Percentiles rank a stretch among this genome's conserved stretches.
phyloP scores from a whole-genome alignment of 106 monocot species.

The Posidonia australis region DNA sequence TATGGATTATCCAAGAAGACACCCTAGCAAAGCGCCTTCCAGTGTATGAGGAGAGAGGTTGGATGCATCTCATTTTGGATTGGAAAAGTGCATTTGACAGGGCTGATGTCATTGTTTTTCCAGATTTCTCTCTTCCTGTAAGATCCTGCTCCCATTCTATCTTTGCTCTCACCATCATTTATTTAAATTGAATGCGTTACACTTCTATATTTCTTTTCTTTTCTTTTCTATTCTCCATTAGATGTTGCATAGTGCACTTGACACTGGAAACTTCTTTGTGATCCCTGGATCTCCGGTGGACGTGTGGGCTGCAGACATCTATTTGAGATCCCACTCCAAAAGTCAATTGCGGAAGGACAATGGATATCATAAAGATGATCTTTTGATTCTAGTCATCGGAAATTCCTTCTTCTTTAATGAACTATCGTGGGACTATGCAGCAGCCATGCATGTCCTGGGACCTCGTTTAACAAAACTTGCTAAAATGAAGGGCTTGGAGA shows the following conservation, averaged over 20 bases:
- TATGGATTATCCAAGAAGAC: slow-evolving; percentile 95
- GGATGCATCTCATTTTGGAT: slow-evolving; percentile 40
- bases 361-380: slow-evolving; percentile 55
- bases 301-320: slow-evolving; percentile 40
- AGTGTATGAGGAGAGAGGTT: slow-evolving; percentile 31
- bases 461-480: slow-evolving; percentile 32
- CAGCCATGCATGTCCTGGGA: slow-evolving; percentile 40
- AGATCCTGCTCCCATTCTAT: neutral
- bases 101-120: slow-evolving; percentile 72
- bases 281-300: slow-evolving; percentile 68
- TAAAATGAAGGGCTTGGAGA: slow-evolving; percentile 23
- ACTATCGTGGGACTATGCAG: slow-evolving; percentile 44
- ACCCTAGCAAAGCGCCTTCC: slow-evolving; percentile 58
- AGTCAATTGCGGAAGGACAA: slow-evolving; percentile 31
- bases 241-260: slow-evolving; percentile 69
- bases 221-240: slow-evolving; percentile 20
- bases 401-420: slow-evolving; percentile 57
- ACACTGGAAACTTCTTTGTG: slow-evolving; percentile 80
- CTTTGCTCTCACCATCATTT: neutral
- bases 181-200: neutral
- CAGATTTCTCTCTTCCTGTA: slow-evolving; percentile 92
- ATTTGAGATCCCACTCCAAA: slow-evolving; percentile 35
- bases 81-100: slow-evolving; percentile 77
- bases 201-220: neutral
- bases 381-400: slow-evolving; percentile 57